phyloP scores from a whole-genome alignment of 148 eudicot species.

The Rhododendron henanense region DNA sequence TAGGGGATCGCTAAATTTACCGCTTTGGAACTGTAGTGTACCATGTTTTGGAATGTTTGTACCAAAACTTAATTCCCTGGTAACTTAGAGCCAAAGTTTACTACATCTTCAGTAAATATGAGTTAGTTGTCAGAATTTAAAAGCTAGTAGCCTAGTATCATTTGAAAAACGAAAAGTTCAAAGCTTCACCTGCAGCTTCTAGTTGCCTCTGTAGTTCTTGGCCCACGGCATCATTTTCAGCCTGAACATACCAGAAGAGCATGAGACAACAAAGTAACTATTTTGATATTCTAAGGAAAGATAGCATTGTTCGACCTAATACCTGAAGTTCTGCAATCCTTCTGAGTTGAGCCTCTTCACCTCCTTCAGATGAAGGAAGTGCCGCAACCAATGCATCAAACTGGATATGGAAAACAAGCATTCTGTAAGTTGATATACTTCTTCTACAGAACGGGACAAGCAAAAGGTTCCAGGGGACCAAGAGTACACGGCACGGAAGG shows the following conservation, averaged over 20 bases:
- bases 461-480: not conserved
- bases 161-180: not conserved
- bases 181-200: slow-evolving; percentile 81
- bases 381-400: slow-evolving; percentile 96
- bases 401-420: slow-evolving; percentile 26
- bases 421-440: not conserved
- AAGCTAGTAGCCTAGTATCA: too few species aligned
- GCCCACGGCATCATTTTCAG: slow-evolving; percentile 84
- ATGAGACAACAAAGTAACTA: not conserved
- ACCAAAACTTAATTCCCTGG: too few species aligned
- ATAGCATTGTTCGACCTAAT: not conserved
- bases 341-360: slow-evolving; percentile 93
- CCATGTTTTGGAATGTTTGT: too few species aligned
- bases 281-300: not conserved
- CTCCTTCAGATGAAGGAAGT: slow-evolving; percentile 86
- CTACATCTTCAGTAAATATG: too few species aligned
- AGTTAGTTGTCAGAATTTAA: too few species aligned
- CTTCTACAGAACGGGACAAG: not conserved
- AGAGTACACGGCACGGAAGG: not conserved
- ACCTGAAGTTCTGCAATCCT: slow-evolving; percentile 95
- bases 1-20: too few species aligned
- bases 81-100: too few species aligned
- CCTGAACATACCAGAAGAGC: slow-evolving; percentile 31
- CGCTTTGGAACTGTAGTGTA: too few species aligned
- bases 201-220: slow-evolving; percentile 92